Percentiles rank a stretch among this genome's conserved stretches.
phyloP scores from a whole-genome alignment of 495 filamentous ascomycete species.

The Neurospora sublineolata region DNA sequence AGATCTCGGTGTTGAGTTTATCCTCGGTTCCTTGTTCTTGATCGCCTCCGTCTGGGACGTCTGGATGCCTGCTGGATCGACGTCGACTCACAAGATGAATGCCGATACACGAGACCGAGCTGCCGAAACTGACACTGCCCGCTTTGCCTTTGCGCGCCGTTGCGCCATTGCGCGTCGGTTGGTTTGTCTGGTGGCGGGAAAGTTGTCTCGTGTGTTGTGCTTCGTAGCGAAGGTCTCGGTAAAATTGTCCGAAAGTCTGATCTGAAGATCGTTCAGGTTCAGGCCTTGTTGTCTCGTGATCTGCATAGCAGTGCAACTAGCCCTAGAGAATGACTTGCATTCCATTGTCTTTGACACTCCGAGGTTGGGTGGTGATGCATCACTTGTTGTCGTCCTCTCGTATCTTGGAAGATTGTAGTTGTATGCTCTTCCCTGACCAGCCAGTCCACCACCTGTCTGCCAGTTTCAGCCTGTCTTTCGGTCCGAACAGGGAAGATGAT shows the following conservation, averaged over 20 bases:
- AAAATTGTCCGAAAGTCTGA: background rate
- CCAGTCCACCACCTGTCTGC: background rate
- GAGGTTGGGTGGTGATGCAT: background rate
- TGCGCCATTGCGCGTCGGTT: background rate
- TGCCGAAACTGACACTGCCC: background rate
- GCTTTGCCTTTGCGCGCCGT: background rate
- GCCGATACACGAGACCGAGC: background rate
- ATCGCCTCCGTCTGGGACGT: background rate
- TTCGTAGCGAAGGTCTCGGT: background rate
- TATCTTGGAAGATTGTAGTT: background rate
- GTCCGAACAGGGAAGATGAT: background rate
- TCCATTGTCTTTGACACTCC: background rate
- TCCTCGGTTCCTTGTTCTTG: background rate
- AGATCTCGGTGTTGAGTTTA: background rate
- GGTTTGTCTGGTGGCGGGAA: background rate
- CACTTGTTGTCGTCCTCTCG: background rate
- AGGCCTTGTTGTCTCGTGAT: background rate
- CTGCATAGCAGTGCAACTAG: background rate
- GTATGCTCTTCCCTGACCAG: background rate
- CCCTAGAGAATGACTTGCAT: background rate
- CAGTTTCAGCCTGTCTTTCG: background rate
- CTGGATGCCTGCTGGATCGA: background rate
- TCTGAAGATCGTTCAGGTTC: background rate
- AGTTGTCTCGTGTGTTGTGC: background rate
- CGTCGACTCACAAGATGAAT: background rate